Conservation (phyloP, 1,139 yeast species). For the Hansenula sp. region DNA sequence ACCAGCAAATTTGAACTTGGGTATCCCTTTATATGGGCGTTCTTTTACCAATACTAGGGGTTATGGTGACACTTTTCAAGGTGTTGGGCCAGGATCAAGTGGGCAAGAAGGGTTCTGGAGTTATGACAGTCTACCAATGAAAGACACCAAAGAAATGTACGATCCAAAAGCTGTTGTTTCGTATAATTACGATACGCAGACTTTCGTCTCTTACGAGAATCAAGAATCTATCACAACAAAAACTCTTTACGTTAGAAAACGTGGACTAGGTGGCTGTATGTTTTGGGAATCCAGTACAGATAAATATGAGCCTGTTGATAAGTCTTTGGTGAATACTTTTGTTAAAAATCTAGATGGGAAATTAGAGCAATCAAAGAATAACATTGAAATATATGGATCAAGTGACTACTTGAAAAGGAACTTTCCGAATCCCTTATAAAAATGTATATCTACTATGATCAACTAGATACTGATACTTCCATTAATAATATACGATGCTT, state of each 20-base stretch:
- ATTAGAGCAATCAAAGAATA: slow-evolving; percentile 16
- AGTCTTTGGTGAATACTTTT: slow-evolving; percentile 37
- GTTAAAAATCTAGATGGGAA: slow-evolving; percentile 39
- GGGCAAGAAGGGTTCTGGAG: slow-evolving; percentile 52
- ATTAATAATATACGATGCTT: background rate
- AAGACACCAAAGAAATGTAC: slow-evolving; percentile 39
- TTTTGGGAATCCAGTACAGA: slow-evolving; percentile 96
- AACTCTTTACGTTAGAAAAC: slow-evolving; percentile 50
- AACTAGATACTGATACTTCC: background rate
- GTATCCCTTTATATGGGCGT: slow-evolving; percentile 89
- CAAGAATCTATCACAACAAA: slow-evolving; percentile 49
- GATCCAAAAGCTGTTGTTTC: slow-evolving; percentile 59
- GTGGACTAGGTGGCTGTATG: slow-evolving; percentile 75
- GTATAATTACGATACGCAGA: slow-evolving; percentile 43
- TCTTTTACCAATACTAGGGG: slow-evolving; percentile 48
- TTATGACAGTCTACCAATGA: slow-evolving; percentile 49
- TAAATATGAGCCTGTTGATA: slow-evolving; percentile 23
- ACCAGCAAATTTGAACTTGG: slow-evolving; percentile 59
- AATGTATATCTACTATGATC: no score
- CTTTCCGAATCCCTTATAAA: no score
- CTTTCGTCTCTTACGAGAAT: slow-evolving; percentile 67
- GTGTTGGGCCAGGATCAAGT: slow-evolving; percentile 41
- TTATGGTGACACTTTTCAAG: slow-evolving; percentile 41
- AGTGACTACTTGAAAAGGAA: slow-evolving; percentile 11
- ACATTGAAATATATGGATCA: slow-evolving; percentile 5